Base-by-base conservation (phyloP, 192 early-diverging fungal species). In the Podila verticillata region DNA sequence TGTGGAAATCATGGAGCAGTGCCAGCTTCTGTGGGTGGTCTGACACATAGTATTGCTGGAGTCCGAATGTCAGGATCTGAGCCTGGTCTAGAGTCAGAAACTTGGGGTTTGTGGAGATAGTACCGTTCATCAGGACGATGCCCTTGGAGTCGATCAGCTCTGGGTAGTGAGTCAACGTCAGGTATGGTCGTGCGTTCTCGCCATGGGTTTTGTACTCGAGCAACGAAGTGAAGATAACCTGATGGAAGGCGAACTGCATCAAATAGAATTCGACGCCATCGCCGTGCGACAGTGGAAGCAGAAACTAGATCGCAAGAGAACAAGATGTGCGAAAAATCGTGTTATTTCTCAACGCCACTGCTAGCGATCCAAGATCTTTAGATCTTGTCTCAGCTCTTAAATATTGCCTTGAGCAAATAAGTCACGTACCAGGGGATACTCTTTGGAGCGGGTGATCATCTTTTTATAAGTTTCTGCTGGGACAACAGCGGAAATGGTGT, bases 121-220 rank as follows among this genome's bases (percentile, higher is more conserved):
- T 93, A 22, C 97, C 97, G 15, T 90, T 83, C 97, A 98, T 97
- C 34, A 98, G 87, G 35, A 98, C 96, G 61, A 98, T 85, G 34
- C 87, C 92, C 81, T 96, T 95, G 75, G 83, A 77, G 7, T 93
- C 90, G 20, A 85, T 73, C 57, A 97, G 84, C 31, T 98, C 97
- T 51, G 92, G 92, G 87, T 95, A 97, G 74, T 96, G 93, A 19
- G 94, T 95, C 59, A 98, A 79, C 26, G 94, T 93, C 57, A 98
- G 85, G 64, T 88, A 89, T 22, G 95, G 94, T 6, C 93, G 88
- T 13, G 97, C 93, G 63, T 92, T 88, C 36, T 87, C 86, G 10
- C 87, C 84, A 64, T 94, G 90, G 19, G 94, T 92, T 83, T 98
- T 92, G 90, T 95, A 98, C 87, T 97, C 95, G 28, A 95, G 78